Percentiles rank a stretch among this genome's conserved stretches.
These are phyloP conservation scores for Colletotrichum sp. DNA, from an alignment of 2,329 filamentous ascomycete species.

Conservation along the genomic window DNA sequence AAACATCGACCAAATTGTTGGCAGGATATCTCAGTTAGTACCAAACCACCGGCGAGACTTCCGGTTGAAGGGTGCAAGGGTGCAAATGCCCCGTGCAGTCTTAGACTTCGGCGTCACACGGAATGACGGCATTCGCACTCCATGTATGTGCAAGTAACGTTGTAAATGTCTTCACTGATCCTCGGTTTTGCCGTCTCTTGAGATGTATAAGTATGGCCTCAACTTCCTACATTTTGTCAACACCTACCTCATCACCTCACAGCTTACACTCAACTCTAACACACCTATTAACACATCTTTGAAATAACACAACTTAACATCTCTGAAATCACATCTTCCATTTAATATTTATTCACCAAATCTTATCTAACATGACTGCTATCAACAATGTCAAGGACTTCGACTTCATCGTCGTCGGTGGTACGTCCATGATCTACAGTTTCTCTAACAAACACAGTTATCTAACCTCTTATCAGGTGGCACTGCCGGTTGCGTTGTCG, in stretches of 20 bases:
- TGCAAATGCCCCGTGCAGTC: neutral
- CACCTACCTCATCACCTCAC: neutral
- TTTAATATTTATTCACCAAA: neutral
- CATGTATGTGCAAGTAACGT: neutral
- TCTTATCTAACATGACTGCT: conserved; percentile 19
- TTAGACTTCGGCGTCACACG: neutral
- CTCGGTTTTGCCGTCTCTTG: neutral
- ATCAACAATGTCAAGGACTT: conserved; percentile 26
- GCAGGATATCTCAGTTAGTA: neutral
- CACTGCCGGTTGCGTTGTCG: conserved; percentile 41
- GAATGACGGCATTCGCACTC: neutral
- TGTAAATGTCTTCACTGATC: neutral
- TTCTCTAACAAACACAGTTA: neutral
- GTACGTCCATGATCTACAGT: neutral
- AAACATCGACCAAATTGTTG: fast-evolving
- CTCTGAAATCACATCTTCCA: fast-evolving
- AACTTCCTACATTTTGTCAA: neutral
- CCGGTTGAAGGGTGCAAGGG: neutral
- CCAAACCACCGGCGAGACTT: neutral
- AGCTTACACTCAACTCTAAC: neutral
- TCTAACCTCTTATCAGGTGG: conserved; percentile 29
- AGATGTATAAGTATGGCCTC: neutral
- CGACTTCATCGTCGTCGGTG: conserved; percentile 45
- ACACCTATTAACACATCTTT: neutral
- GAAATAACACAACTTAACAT: fast-evolving